A percentile compares a stretch with the other conserved stretches of the same genome.
phyloP scores from a whole-genome alignment of 2,329 filamentous ascomycete genomes.

The Sphaerulina populicola region DNA sequence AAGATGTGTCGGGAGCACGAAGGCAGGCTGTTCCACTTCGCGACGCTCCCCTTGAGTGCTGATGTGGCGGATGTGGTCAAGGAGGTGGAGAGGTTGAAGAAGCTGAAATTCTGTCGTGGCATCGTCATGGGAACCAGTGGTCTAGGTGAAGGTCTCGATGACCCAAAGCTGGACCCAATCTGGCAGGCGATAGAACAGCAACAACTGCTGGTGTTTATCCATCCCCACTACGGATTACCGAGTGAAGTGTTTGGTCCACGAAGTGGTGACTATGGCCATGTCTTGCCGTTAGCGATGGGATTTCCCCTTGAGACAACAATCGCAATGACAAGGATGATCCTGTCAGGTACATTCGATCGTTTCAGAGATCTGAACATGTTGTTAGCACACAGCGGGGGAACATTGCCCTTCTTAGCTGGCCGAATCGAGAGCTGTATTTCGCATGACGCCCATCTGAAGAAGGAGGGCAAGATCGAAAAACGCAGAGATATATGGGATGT shows the following conservation, averaged over 20 bases:
- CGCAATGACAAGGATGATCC: conserved; percentile 74
- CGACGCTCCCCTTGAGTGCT: conserved; percentile 67
- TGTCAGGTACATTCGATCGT: conserved; percentile 76
- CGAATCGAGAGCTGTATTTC: conserved; percentile 78
- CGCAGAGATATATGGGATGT: conserved; percentile 56
- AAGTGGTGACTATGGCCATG: conserved; percentile 71
- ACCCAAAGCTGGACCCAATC: conserved; percentile 62
- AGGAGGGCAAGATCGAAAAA: conserved; percentile 51
- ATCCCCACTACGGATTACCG: conserved; percentile 86
- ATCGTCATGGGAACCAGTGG: conserved; percentile 82
- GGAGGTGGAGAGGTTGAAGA: conserved; percentile 56
- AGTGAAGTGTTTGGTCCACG: conserved; percentile 69
- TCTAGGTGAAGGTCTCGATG: conserved; percentile 71
- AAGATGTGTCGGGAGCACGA: conserved; percentile 58
- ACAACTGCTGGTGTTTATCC: conserved; percentile 65
- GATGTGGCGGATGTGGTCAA: conserved; percentile 51
- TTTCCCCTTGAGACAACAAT: conserved; percentile 93
- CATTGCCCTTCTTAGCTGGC: conserved; percentile 79
- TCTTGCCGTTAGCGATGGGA: conserved; percentile 73
- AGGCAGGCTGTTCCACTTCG: conserved; percentile 73
- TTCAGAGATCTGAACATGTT: conserved; percentile 63
- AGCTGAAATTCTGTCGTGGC: conserved; percentile 64
- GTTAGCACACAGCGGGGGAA: conserved; percentile 80
- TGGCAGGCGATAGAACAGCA: conserved; percentile 60
- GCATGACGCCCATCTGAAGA: conserved; percentile 66